phyloP scores from a whole-genome alignment of 495 filamentous ascomycete species.

The Entonaema liquescens region DNA sequence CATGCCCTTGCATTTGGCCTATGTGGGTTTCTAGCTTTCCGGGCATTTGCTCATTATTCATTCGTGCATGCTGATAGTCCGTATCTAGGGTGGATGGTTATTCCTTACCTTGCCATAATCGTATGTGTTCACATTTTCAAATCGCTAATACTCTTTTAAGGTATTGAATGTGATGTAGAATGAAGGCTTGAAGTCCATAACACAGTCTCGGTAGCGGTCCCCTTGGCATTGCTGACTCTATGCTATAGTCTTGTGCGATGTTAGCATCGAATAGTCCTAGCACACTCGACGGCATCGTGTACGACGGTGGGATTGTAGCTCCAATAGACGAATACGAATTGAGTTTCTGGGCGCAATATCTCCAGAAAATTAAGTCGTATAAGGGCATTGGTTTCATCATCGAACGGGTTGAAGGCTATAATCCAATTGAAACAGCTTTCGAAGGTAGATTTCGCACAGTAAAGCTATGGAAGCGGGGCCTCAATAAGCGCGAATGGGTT shows the following conservation, averaged over 20 bases:
- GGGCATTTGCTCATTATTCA: conserved; percentile 1
- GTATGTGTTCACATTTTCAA: conserved; percentile 14
- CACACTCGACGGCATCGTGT: conserved; percentile 44
- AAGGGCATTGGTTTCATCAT: conserved; percentile 23
- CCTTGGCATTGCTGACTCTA: conserved; percentile 14
- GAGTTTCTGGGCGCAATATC: conserved; percentile 24
- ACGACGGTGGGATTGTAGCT: conserved; percentile 35
- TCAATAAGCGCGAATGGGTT: conserved; percentile 45
- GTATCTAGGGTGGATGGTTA: conserved; percentile 46
- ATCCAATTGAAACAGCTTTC: conserved; percentile 38
- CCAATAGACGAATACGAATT: conserved; percentile 30
- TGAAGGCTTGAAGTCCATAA: neutral
- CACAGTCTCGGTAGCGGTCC: neutral
- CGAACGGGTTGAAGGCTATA: conserved; percentile 33
- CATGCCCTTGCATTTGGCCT: conserved; percentile 58
- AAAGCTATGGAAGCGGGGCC: conserved; percentile 45
- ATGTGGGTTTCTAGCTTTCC: conserved; percentile 50
- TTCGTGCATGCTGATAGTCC: conserved; percentile 18
- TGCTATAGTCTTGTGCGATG: conserved; percentile 34
- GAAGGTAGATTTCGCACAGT: conserved; percentile 43
- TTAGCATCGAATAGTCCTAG: conserved; percentile 40
- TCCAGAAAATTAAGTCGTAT: conserved; percentile 20
- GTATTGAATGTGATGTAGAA: neutral
- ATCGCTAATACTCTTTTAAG: neutral
- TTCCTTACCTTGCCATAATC: conserved; percentile 41